These are phyloP conservation scores for Paramecium bursaria DNA, from an alignment of 73 alveolate species.

Conservation along the genomic window DNA sequence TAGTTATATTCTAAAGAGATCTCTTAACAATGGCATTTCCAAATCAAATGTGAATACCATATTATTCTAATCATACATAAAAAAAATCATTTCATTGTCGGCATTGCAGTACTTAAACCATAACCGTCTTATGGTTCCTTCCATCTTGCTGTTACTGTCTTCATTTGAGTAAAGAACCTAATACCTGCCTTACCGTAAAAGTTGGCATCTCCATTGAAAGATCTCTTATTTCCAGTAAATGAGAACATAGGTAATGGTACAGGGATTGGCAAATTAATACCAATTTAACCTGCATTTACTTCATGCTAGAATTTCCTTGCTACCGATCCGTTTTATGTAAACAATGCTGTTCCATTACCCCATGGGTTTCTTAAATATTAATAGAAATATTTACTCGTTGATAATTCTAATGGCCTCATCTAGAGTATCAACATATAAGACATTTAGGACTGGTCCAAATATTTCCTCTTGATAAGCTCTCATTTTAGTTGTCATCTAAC, in stretches of 20 bases:
- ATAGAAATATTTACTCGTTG: conserved; percentile 70
- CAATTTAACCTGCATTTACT: conserved; percentile 92
- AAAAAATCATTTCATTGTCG: conserved; percentile 55
- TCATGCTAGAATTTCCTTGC: conserved; percentile 93
- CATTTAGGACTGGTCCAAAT: conserved; percentile 91
- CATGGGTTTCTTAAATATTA: conserved; percentile 68
- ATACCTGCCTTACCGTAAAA: conserved; percentile 96
- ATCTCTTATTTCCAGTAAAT: conserved; percentile 93
- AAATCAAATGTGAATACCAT: no score
- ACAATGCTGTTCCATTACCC: conserved; percentile 94
- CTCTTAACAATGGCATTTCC: no score
- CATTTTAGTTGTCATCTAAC: conserved; percentile 73
- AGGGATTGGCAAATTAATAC: conserved; percentile 95
- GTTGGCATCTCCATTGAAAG: conserved; percentile 92
- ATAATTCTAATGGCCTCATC: conserved; percentile 89
- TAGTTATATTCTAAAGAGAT: no score
- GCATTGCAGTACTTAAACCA: conserved; percentile 60
- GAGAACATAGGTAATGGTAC: conserved; percentile 95
- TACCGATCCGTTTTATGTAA: conserved; percentile 91
- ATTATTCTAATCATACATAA: no score
- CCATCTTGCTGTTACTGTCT: conserved; percentile 90
- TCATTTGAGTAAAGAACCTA: conserved; percentile 91
- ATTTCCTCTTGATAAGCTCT: conserved; percentile 85
- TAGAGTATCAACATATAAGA: conserved; percentile 84
- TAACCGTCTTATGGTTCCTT: conserved; percentile 77